Evolutionary conservation across 129 eudicot genomes (phyloP), one percentile per base, ranked within the genome.

Genomic region (Arctium lappa): DNA sequence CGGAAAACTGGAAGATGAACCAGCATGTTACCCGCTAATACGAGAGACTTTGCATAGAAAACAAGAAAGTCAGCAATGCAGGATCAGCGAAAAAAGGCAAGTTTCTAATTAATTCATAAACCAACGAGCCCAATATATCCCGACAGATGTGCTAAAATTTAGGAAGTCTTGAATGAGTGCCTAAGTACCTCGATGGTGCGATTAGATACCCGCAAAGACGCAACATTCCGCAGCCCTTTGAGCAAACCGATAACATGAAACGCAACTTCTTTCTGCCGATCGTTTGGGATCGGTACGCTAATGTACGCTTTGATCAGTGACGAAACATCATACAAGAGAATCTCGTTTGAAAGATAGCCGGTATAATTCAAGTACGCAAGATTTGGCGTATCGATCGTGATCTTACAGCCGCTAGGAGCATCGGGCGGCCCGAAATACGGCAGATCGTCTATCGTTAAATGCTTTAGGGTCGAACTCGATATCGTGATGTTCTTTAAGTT

Each of bases 371-470:
- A 83, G 32, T 39, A 81, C 3, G 34, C n/a, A 27, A 93, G 91
- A 82, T 87, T 91, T n/a, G 82, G 83, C 2, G 89, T 82, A 77
- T 82, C 72, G 50, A 93, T 86, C 81, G 82, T 85, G 80, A 93
- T 85, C 74, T 63, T 75, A 82, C 93, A 91, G 16, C 88, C 89
- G 34, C 72, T 46, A 36, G 86, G 60, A 79, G 82, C 88, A 85
- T 86, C 90, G 27, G 73, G 80, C 1, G 89, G 79, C 69, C 92
- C 97, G 72, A 83, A 86, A 77, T 85, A 86, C 0, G 95, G 93
- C 56, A 89, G 62, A 85, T 89, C 93, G 53, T 93, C 95, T 6
- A 93, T 89, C 7, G 91, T 89, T 74, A 93, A 88, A 44, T 88
- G 84, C 73, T 81, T 85, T 18, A 93, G 42, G 0, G 89, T 82